A percentile compares a stretch with the other conserved stretches of the same genome.
phyloP scores from a whole-genome alignment of 202 grass and related monocot genomes.

The Dendrocalamus latiflorus region DNA sequence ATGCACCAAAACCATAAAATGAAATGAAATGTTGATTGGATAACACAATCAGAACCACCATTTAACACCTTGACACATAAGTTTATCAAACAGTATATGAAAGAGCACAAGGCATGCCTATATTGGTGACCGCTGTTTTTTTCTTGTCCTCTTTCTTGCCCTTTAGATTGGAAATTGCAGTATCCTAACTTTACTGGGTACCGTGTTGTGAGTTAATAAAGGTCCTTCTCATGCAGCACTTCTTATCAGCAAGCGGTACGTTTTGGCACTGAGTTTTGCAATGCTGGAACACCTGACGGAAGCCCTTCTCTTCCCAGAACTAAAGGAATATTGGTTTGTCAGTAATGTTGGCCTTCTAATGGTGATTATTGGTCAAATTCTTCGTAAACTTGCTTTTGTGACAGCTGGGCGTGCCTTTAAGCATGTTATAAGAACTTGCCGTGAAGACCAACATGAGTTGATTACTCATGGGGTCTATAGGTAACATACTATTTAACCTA shows the following conservation, averaged over 20 bases:
- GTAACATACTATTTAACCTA: slow-evolving; percentile 28
- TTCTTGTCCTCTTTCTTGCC: slow-evolving; percentile 10
- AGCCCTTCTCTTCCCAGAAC: slow-evolving; percentile 54
- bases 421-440: slow-evolving; percentile 62
- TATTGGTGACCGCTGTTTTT: not conserved
- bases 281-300: slow-evolving; percentile 79
- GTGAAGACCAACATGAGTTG: slow-evolving; percentile 70
- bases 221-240: slow-evolving; percentile 59
- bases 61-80: not conserved
- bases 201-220: slow-evolving; percentile 29
- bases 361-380: slow-evolving; percentile 70
- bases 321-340: slow-evolving; percentile 13
- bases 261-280: slow-evolving; percentile 71
- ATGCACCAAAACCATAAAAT: not conserved
- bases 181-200: not conserved
- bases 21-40: slow-evolving; percentile 30
- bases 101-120: not conserved
- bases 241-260: slow-evolving; percentile 89
- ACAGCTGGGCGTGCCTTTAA: slow-evolving; percentile 78
- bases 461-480: slow-evolving; percentile 90
- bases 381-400: slow-evolving; percentile 70
- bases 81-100: not conserved
- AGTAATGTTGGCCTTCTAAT: slow-evolving; percentile 72
- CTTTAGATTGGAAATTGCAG: not conserved
- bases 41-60: not conserved